Percentiles rank a stretch among this genome's conserved stretches.
These are phyloP conservation scores for Leccinum fibrillosum DNA, from an alignment of 768 basidiomycete species.

Conservation along the genomic window DNA sequence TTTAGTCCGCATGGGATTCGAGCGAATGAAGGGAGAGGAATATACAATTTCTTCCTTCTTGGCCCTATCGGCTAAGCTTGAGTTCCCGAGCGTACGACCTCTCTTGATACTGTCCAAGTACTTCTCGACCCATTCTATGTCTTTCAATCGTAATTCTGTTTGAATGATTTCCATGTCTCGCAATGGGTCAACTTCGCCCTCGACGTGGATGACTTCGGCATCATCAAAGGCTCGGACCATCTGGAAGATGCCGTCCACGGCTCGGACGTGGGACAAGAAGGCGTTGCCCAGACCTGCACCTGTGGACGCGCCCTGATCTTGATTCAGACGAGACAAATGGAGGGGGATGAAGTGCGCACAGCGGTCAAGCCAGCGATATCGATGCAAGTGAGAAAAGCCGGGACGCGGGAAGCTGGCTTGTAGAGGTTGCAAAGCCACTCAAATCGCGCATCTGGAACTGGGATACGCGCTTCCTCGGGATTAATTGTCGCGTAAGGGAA, in stretches of 20 bases:
- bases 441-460: conserved; percentile 91
- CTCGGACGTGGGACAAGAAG: conserved; percentile 95
- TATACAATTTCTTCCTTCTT: conserved; percentile 93
- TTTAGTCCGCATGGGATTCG: conserved; percentile 13
- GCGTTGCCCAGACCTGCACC: conserved; percentile 97
- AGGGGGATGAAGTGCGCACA: conserved; percentile 41
- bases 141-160: conserved; percentile 91
- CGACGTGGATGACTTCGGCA: conserved; percentile 98
- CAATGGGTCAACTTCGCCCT: conserved; percentile 93
- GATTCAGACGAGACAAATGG: conserved; percentile 16
- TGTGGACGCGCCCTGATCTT: conserved; percentile 82
- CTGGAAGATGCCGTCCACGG: conserved; percentile 99
- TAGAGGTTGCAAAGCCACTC: conserved; percentile 92
- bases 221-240: conserved; percentile 98
- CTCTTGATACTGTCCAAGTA: conserved; percentile 76
- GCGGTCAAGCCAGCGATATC: conserved; percentile 98
- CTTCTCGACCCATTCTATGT: conserved; percentile 99
- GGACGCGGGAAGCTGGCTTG: conserved; percentile 84
- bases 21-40: conserved; percentile 2
- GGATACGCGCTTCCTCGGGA: conserved; percentile 93
- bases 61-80: conserved; percentile 86
- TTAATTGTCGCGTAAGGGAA: conserved; percentile 96
- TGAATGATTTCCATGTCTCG: conserved; percentile 98
- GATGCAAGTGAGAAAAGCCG: conserved; percentile 95
- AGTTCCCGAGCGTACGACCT: conserved; percentile 67